These are phyloP conservation scores for Erythrophleum ivorense DNA, from an alignment of 331 rosid genomes.

Conservation along the genomic window DNA sequence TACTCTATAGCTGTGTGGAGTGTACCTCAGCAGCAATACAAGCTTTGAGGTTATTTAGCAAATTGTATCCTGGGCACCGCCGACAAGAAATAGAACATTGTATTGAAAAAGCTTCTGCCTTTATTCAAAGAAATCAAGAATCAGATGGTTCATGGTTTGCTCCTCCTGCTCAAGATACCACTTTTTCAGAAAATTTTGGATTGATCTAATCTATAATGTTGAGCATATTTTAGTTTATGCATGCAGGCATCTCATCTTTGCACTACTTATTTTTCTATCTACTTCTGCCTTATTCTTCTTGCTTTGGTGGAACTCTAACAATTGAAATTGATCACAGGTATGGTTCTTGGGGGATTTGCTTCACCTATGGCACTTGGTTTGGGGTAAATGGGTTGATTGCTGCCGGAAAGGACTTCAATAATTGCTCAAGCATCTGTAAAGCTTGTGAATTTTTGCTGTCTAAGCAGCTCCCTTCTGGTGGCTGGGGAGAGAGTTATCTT, in stretches of 20 bases:
- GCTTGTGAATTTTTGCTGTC: constrained; percentile 84
- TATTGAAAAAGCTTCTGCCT: constrained; percentile 61
- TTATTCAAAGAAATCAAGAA: constrained; percentile 66
- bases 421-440: constrained; percentile 62
- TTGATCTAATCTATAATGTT: constrained; percentile 35
- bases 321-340: constrained; percentile 65
- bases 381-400: constrained; percentile 78
- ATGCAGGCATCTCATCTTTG: constrained; percentile 34
- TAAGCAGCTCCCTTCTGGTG: constrained; percentile 82
- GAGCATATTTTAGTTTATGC: constrained; percentile 3
- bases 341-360: constrained; percentile 96
- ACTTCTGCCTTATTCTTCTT: constrained; percentile 27
- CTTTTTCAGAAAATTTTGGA: background rate
- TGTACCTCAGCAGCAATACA: constrained; percentile 93
- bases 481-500: constrained; percentile 92
- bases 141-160: constrained; percentile 92
- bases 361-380: constrained; percentile 87
- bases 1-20: constrained; percentile 65
- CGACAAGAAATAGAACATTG: constrained; percentile 65
- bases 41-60: constrained; percentile 69
- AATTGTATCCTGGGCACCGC: constrained; percentile 71
- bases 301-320: constrained; percentile 33
- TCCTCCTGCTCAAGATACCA: constrained; percentile 28
- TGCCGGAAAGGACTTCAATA: constrained; percentile 69
- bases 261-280: constrained; percentile 15